Evolutionary conservation across 495 filamentous ascomycete species (phyloP).

Genomic region (Schizothecium vesticola): DNA sequence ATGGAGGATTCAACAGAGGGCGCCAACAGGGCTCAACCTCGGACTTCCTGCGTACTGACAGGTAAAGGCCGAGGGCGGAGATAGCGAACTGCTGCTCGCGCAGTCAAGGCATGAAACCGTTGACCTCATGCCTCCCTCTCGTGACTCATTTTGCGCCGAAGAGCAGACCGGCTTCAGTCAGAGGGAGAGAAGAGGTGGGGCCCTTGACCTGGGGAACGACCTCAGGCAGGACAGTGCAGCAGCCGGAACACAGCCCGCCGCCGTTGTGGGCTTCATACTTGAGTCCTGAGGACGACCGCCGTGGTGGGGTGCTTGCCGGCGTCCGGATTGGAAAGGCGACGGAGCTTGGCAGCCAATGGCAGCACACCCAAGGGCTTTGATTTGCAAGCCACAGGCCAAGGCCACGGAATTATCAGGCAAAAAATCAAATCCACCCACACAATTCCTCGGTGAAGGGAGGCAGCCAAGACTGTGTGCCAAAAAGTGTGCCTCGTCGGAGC

Average conservation of each 20-base stretch:
- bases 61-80: neutral
- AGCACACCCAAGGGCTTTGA: neutral
- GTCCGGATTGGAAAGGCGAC: neutral
- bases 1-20: neutral
- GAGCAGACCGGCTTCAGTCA: neutral
- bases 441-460: conserved; percentile 20
- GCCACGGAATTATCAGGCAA: conserved; percentile 22
- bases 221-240: neutral
- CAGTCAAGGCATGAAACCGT: neutral
- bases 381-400: conserved; percentile 8
- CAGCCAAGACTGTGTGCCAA: conserved; percentile 6
- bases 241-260: neutral
- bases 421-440: conserved; percentile 11
- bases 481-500: conserved; percentile 16
- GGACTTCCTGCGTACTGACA: neutral
- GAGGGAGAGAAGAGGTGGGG: neutral
- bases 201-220: neutral
- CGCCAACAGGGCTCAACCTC: neutral
- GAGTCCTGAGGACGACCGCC: neutral
- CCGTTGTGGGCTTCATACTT: neutral
- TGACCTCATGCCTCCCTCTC: neutral
- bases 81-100: neutral
- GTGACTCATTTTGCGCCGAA: neutral
- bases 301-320: neutral
- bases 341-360: too few species aligned